These are phyloP conservation scores for Boletus coffeatus DNA, from an alignment of 1,284 basidiomycete genomes.

Conservation along the genomic window DNA sequence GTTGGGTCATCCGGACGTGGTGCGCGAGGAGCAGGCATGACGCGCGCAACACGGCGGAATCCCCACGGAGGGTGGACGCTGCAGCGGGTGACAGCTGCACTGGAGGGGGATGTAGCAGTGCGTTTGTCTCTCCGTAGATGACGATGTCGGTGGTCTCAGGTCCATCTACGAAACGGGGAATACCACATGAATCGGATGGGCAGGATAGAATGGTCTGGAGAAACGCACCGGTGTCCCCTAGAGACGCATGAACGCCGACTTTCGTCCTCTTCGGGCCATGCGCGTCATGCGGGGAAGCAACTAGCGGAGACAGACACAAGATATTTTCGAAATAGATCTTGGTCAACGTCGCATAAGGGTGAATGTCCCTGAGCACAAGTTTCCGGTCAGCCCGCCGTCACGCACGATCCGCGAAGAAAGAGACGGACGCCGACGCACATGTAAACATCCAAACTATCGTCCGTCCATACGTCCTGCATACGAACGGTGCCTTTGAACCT, in stretches of 20 bases:
- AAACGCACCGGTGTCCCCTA: too few species aligned
- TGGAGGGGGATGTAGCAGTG: constrained; percentile 16
- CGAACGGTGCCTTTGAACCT: constrained; percentile 51
- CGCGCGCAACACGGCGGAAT: constrained; percentile 38
- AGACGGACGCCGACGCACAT: too few species aligned
- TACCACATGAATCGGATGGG: too few species aligned
- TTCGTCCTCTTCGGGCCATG: constrained; percentile 28
- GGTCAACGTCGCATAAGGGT: constrained; percentile 57
- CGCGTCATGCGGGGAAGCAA: constrained; percentile 19
- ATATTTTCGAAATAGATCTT: constrained; percentile 65
- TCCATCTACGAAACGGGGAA: too few species aligned
- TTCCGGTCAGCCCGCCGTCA: neutral
- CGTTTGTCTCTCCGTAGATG: constrained; percentile 31
- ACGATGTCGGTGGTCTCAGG: too few species aligned
- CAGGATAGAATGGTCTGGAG: constrained; percentile 32
- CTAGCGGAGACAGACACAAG: constrained; percentile 49
- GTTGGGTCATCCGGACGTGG: constrained; percentile 50
- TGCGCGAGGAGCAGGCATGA: constrained; percentile 23
- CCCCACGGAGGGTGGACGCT: constrained; percentile 15
- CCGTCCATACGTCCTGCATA: constrained; percentile 43
- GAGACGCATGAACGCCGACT: too few species aligned
- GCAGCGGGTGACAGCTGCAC: constrained; percentile 6
- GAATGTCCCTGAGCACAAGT: constrained; percentile 50
- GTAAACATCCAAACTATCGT: too few species aligned
- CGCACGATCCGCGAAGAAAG: too few species aligned